Base-by-base conservation (phyloP, 2,329 filamentous ascomycete genomes). In the Phyllosticta citrichinensis region DNA sequence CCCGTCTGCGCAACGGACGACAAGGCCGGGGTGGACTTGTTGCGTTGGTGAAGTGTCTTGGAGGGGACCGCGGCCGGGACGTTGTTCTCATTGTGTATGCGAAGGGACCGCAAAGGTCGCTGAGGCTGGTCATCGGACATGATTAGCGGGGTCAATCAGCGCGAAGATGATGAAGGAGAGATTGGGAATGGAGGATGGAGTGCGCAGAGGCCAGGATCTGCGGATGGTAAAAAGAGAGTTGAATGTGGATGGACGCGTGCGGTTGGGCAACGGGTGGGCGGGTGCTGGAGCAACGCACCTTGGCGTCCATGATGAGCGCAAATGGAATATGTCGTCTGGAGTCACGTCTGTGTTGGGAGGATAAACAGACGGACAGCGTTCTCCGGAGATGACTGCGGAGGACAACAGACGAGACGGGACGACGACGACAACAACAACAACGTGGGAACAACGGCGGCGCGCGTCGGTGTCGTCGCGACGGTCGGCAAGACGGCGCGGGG, bases 11-110 rank as follows among this genome's bases (percentile, higher is more conserved):
- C 71, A 63, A 83, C 69, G 66, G 79, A 79, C 55, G 76, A 89
- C 66, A 81, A 82, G 75, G 75, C 87, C 74, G 73, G 85, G 35
- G 81, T 86, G 9, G 91, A 95, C 75, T 96, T 96, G 76, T 91
- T 87, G 64, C 88, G 87, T 68, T 91, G 86, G 68, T 95, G 89
- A 64, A 91, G 77, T 58, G 82, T 65, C 64, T 74, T 75, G 59
- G 77, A 73, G 59, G 80, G 76, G 56, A 70, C 70, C 54, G 70
- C 65, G 58, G 73, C 66, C 11, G 71, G 71, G 19, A 60, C 40
- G 62, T 80, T 75, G 74, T 94, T 94, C 75, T 95, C 90, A 76
- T 91, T 87, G 70, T 81, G 80, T 68, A 81, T 77, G 72, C 83
- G 82, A 71, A 85, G 74, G 55, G 77, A 74, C 70, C 85, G 82